Evolutionary conservation across 768 basidiomycete genomes (phyloP).

Genomic region (Amanita polypyramis): DNA sequence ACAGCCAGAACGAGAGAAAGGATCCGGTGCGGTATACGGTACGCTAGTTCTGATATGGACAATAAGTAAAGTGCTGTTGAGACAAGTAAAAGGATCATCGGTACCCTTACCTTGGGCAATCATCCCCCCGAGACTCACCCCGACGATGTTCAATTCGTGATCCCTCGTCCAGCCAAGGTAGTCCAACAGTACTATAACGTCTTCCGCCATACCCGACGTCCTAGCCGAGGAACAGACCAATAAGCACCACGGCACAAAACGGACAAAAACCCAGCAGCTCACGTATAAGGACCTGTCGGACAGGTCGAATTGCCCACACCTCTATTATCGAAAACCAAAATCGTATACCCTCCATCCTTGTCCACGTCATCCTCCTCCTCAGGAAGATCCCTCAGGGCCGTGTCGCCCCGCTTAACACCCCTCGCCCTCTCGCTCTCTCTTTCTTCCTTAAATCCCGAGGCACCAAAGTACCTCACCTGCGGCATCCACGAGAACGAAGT

Average conservation of each 20-base stretch:
- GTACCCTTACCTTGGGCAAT: constrained; percentile 55
- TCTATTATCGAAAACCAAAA: constrained; percentile 76
- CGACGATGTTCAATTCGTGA: constrained; percentile 58
- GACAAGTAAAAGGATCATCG: background rate
- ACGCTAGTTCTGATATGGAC: constrained; percentile 47
- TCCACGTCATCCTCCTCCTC: constrained; percentile 6
- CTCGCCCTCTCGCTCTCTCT: background rate
- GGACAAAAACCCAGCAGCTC: constrained; percentile 17
- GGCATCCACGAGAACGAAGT: constrained; percentile 51
- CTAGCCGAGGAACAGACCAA: constrained; percentile 24
- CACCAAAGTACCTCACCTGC: constrained; percentile 58
- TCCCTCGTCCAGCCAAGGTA: constrained; percentile 60
- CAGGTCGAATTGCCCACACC: constrained; percentile 70
- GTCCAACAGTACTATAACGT: constrained; percentile 55
- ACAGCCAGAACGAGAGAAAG: constrained; percentile 56
- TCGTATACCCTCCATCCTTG: constrained; percentile 33
- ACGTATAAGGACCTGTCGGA: constrained; percentile 74
- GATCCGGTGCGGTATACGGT: constrained; percentile 55
- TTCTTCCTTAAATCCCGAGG: constrained; percentile 13
- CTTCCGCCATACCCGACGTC: constrained; percentile 71
- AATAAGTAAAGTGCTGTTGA: constrained; percentile 3
- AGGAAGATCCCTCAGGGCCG: background rate
- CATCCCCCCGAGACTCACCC: constrained; percentile 77
- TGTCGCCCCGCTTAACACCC: no score
- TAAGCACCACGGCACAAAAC: background rate